Percentiles rank a stretch among this genome's conserved stretches.
Conservation (phyloP, 768 basidiomycete genomes). For the Podaxis sp. region DNA sequence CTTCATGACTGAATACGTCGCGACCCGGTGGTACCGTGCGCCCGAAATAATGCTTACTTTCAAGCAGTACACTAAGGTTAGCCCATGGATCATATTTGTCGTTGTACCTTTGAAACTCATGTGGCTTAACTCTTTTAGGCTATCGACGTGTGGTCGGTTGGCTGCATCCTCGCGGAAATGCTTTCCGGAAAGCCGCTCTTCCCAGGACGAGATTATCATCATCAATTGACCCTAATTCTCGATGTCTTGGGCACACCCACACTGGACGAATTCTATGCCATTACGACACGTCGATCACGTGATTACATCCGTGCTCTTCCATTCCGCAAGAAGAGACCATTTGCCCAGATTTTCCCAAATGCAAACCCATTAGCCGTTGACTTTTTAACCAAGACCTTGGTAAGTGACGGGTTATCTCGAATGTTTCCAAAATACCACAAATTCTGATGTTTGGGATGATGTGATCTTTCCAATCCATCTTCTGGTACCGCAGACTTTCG, state of each 20-base stretch:
- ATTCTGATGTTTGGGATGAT: background rate
- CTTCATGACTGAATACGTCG: slow-evolving; percentile 98
- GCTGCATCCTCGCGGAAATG: slow-evolving; percentile 94
- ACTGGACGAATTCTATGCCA: slow-evolving; percentile 96
- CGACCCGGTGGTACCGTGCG: slow-evolving; percentile 97
- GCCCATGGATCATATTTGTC: slow-evolving; percentile 17
- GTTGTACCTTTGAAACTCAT: slow-evolving; percentile 5
- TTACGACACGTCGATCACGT: slow-evolving; percentile 85
- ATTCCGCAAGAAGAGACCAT: slow-evolving; percentile 83
- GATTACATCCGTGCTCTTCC: slow-evolving; percentile 95
- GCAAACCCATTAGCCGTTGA: slow-evolving; percentile 71
- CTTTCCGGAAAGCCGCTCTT: slow-evolving; percentile 95
- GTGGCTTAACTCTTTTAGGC: slow-evolving; percentile 37
- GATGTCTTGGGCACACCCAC: slow-evolving; percentile 97
- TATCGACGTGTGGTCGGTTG: slow-evolving; percentile 87
- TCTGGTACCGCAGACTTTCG: slow-evolving; percentile 66
- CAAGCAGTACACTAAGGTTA: slow-evolving; percentile 93
- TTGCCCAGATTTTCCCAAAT: slow-evolving; percentile 85
- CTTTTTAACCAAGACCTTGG: slow-evolving; percentile 79
- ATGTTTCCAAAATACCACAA: background rate
- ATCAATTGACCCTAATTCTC: slow-evolving; percentile 92
- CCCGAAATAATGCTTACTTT: slow-evolving; percentile 99
- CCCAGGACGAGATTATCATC: slow-evolving; percentile 95
- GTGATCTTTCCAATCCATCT: background rate
- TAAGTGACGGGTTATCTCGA: slow-evolving; percentile 24